Conservation (phyloP, 106 monocot genomes). For the Agapanthus africanus region DNA sequence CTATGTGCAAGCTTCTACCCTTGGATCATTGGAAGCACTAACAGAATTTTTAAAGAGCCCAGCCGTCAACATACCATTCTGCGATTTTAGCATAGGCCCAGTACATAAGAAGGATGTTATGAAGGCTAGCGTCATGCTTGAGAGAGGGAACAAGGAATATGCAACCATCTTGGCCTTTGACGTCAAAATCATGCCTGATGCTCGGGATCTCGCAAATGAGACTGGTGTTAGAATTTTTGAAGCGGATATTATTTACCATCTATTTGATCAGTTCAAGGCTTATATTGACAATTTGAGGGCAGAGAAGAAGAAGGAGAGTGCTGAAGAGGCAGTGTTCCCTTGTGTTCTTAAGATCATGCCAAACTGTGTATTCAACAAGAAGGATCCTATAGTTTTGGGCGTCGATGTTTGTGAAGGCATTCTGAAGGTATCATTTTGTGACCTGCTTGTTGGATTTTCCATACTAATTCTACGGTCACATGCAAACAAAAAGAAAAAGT, state of each 20-base stretch:
- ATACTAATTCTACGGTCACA: no score
- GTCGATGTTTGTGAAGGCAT: conserved; percentile 89
- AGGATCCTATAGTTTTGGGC: conserved; percentile 93
- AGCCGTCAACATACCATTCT: conserved; percentile 77
- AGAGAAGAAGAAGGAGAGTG: conserved; percentile 81
- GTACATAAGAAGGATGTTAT: conserved; percentile 97
- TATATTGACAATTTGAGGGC: conserved; percentile 76
- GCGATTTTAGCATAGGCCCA: conserved; percentile 82
- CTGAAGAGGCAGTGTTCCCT: conserved; percentile 92
- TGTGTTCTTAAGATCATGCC: conserved; percentile 88
- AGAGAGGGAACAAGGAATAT: conserved; percentile 71
- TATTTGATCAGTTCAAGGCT: conserved; percentile 93
- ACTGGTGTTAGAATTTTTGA: conserved; percentile 79
- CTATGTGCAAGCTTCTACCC: conserved; percentile 90
- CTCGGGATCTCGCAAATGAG: conserved; percentile 75
- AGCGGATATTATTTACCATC: conserved; percentile 92
- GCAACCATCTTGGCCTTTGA: conserved; percentile 89
- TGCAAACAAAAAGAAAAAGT: no score
- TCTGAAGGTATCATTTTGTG: conserved; percentile 39
- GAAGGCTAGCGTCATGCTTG: conserved; percentile 72
- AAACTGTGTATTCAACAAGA: conserved; percentile 82
- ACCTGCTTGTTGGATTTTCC: background rate
- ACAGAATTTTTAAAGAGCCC: conserved; percentile 72
- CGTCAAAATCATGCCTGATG: conserved; percentile 89
- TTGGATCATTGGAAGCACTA: conserved; percentile 94